These are phyloP conservation scores for Neonectria faginata DNA, from an alignment of 2,329 filamentous ascomycete genomes.

Conservation along the genomic window DNA sequence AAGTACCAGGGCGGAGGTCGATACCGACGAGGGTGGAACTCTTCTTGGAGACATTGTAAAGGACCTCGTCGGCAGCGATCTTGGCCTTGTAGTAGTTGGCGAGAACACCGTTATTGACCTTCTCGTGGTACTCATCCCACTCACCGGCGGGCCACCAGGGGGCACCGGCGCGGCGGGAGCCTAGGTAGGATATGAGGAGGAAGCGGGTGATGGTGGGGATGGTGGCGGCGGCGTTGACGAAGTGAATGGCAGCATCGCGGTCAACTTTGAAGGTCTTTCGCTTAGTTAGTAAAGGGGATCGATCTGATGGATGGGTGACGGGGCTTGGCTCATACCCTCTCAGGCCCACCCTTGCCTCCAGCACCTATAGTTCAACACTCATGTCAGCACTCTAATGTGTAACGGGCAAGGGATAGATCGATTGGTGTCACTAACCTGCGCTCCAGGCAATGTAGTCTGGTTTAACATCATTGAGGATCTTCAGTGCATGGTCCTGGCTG, in stretches of 20 bases:
- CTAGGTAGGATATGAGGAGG: conserved; percentile 72
- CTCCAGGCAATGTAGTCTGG: conserved; percentile 77
- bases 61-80: conserved; percentile 67
- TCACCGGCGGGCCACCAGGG: conserved; percentile 66
- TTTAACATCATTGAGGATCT: conserved; percentile 70
- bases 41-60: conserved; percentile 62
- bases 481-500: conserved; percentile 69
- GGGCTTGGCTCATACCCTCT: conserved; percentile 51
- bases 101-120: conserved; percentile 55
- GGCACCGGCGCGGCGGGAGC: conserved; percentile 63
- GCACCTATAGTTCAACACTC: conserved; percentile 55
- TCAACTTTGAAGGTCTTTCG: conserved; percentile 68
- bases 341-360: conserved; percentile 68
- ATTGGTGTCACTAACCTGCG: conserved; percentile 62
- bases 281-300: conserved; percentile 11
- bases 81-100: conserved; percentile 71
- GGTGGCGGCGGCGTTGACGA: conserved; percentile 69
- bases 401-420: background rate
- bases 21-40: conserved; percentile 60
- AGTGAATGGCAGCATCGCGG: conserved; percentile 71
- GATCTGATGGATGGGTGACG: background rate
- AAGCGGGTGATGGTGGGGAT: conserved; percentile 69
- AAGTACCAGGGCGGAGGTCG: conserved; percentile 63
- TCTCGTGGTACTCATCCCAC: conserved; percentile 60
- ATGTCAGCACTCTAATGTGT: conserved; percentile 22